Conservation (phyloP, 345 rosid genomes). For the Aegle marmelos region DNA sequence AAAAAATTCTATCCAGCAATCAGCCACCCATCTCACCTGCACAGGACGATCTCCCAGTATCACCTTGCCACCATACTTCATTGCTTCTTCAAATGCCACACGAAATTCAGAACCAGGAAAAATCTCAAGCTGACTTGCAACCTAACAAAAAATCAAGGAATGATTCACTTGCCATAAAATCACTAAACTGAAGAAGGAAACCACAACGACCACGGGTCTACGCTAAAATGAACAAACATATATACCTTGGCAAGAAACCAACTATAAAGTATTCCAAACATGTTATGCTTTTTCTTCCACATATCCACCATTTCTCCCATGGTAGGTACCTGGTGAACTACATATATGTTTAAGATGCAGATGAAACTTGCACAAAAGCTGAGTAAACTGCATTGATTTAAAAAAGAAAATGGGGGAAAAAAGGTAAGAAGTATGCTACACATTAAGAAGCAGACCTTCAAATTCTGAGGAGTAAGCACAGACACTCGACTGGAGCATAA, state of each 20-base stretch:
- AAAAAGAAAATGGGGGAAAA: background rate
- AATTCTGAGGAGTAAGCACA: constrained; percentile 70
- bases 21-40: constrained; percentile 42
- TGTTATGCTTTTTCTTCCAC: constrained; percentile 87
- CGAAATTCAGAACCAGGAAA: constrained; percentile 94
- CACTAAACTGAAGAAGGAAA: background rate
- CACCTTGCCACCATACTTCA: constrained; percentile 71
- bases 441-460: constrained; percentile 51
- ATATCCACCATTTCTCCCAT: constrained; percentile 84
- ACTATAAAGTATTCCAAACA: constrained; percentile 84
- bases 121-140: constrained; percentile 77
- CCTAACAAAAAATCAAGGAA: constrained; percentile 37
- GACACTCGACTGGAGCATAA: constrained; percentile 81
- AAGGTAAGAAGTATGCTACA: background rate
- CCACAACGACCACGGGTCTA: background rate
- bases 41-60: constrained; percentile 97
- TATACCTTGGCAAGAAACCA: constrained; percentile 95
- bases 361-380: background rate
- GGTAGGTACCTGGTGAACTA: constrained; percentile 72
- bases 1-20: constrained; percentile 1
- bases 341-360: constrained; percentile 6
- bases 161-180: background rate
- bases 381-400: background rate
- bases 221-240: constrained; percentile 19
- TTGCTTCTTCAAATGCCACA: constrained; percentile 90